Evolutionary conservation across 345 rosid species (phyloP), one percentile per base, ranked within the genome.

Genomic region (Citrus medica): DNA sequence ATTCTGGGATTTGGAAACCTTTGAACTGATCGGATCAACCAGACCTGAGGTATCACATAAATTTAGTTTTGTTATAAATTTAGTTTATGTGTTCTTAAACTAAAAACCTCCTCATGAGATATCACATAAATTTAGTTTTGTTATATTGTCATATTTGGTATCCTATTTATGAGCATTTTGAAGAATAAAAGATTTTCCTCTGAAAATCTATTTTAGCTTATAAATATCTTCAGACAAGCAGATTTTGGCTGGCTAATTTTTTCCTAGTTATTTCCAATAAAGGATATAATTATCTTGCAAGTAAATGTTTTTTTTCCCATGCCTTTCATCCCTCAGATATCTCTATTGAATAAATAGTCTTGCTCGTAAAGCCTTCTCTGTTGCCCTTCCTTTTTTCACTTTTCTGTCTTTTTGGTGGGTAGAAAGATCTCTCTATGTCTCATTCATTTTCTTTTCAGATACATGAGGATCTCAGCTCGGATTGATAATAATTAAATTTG

Each of bases 1-100:
- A 85, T 97, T 89, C 83, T 97, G 99, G 99, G 99, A 97, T 84
- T 89, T 94, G 91, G 98, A 97, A 87, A 97, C 97, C 25, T 97
- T 94, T 82, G 98, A 97, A 80, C 86, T 94, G 84, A 94, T 97
- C 79, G 99, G 98, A 82, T 92, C 98, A 78, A 35, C 95, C 58
- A 86, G 93, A 84, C 94, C 98, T 19, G 98, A 97, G 99, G 99
- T 97, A 90, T 78, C 72, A n/a, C 33, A 32, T 32, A 32, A 0
- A 32, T 32, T 30, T 30, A 30, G 32, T 30, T 30, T 30, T 30
- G 32, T 30, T 30, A 30, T 30, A 30, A 3, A 30, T 30, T 32
- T 32, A 32, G 28, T 61, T 73, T 80, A 76, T 76, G 60, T 55
- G 30, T 70, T 73, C 38, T 63, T 33, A 22, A 59, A 24, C 51